Percentiles rank a stretch among this genome's conserved stretches.
Evolutionary conservation across 2,329 filamentous ascomycete genomes (phyloP).

Genomic region (Aspergillus sp.): DNA sequence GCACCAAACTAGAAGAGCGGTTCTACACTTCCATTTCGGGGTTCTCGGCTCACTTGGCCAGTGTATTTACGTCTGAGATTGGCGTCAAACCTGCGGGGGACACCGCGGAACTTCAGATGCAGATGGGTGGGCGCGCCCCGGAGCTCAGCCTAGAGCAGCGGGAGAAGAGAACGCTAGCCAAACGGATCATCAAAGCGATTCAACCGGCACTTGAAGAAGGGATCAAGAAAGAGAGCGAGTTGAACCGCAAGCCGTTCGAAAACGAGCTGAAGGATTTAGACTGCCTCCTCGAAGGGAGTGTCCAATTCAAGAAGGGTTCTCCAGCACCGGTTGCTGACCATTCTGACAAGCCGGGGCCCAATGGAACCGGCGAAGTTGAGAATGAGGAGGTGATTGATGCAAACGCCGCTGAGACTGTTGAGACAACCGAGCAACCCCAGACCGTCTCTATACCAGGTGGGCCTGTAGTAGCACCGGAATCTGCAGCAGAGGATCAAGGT

Average conservation of each 20-base stretch:
- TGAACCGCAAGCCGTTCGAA: conserved; percentile 61
- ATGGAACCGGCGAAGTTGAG: conserved; percentile 17
- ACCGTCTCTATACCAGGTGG: conserved; percentile 5
- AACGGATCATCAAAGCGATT: conserved; percentile 75
- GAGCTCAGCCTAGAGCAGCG: conserved; percentile 56
- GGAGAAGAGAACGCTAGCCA: conserved; percentile 74
- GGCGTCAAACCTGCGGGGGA: conserved; percentile 40
- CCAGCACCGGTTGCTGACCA: conserved; percentile 33
- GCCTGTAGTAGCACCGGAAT: conserved; percentile 5
- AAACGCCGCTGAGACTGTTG: conserved; percentile 5
- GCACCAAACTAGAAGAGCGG: conserved; percentile 45
- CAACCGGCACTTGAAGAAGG: conserved; percentile 70
- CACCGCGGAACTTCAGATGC: conserved; percentile 39
- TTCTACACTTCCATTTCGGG: conserved; percentile 51
- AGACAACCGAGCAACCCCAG: conserved; percentile 5
- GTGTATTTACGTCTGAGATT: conserved; percentile 47
- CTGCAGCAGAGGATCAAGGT: conserved; percentile 8
- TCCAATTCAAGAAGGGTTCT: conserved; percentile 46
- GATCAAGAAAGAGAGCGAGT: conserved; percentile 69
- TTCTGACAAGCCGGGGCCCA: conserved; percentile 36
- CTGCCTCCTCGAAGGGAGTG: conserved; percentile 58
- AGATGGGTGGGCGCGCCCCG: conserved; percentile 40
- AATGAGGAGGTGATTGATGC: conserved; percentile 18
- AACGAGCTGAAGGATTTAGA: conserved; percentile 65
- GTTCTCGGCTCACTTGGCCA: conserved; percentile 51